Percentiles rank a stretch among this genome's conserved stretches.
Conservation (phyloP, 2,329 filamentous ascomycete genomes). For the Fusarium sp. region DNA sequence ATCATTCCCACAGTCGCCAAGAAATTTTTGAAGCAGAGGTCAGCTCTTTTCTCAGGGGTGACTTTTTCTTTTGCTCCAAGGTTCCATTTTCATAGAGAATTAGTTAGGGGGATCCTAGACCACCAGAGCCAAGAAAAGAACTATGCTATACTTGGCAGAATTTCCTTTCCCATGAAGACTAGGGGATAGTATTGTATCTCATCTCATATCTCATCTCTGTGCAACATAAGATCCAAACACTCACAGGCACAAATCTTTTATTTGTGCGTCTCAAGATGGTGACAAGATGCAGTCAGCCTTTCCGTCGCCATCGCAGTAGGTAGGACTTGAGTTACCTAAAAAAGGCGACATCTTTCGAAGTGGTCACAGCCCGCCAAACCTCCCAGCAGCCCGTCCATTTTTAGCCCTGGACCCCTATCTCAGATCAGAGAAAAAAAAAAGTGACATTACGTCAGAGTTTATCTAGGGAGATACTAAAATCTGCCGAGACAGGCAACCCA, state of each 20-base stretch:
- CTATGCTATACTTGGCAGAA: slow-evolving; percentile 26
- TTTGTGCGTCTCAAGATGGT: slow-evolving; percentile 16
- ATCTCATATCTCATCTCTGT: slow-evolving; percentile 29
- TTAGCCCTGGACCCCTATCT: slow-evolving; percentile 27
- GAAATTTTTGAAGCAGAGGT: slow-evolving; percentile 4
- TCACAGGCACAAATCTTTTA: slow-evolving; percentile 2
- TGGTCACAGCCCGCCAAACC: neutral
- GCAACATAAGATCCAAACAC: slow-evolving; percentile 28
- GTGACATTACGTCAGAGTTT: slow-evolving; percentile 37
- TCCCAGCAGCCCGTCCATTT: neutral
- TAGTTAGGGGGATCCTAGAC: slow-evolving; percentile 18
- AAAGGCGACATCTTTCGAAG: neutral
- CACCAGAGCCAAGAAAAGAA: slow-evolving; percentile 14
- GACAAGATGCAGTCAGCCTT: slow-evolving; percentile 37
- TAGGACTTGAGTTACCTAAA: slow-evolving; percentile 17
- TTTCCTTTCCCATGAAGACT: slow-evolving; percentile 4
- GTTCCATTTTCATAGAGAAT: slow-evolving; percentile 6
- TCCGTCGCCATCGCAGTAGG: slow-evolving; percentile 10
- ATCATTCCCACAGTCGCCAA: slow-evolving; percentile 4
- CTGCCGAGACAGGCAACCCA: slow-evolving; percentile 14
- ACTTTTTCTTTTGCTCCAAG: slow-evolving; percentile 6
- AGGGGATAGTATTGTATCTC: slow-evolving; percentile 6
- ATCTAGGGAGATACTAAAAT: slow-evolving; percentile 15
- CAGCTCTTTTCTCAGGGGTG: slow-evolving; percentile 12
- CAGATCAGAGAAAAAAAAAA: neutral